Base-by-base conservation (phyloP, 768 basidiomycete genomes). In the Russula lepida region DNA sequence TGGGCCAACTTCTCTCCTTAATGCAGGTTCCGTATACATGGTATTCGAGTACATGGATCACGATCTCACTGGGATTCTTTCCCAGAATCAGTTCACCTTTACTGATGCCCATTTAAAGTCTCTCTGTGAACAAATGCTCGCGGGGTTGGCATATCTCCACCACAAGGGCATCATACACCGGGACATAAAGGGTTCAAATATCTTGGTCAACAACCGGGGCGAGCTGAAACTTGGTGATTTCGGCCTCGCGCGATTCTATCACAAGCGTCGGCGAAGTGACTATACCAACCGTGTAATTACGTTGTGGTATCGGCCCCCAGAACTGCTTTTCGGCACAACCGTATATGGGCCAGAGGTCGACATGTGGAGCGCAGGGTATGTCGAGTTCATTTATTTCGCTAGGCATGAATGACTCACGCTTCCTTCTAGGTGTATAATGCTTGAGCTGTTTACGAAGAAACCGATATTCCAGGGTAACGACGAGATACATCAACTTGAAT, bases 231-330 rank as follows among this genome's bases (percentile, higher is more conserved):
- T 99, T 19, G 97, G 83, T 9, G 97, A 99, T 74, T 99, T 99
- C 73, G 97, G 97, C 46, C 81, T 99, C 17, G 97, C 97, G 8
- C 82, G 97, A 54, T 92, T 98, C 71, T 99, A 95, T 74, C 88
- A 93, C 72, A 95, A 95, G 72, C 85, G 89, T 7, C 79, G 91
- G 50, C 81, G 82, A 56, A 87, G 85, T 58, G 97, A 99, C 70
- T 98, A 99, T 71, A 99, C 97, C n/a, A 99, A 99, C 72, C 83
- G 97, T 33, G 97, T 99, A 53, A 98, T 99, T 66, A 99, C 97
- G 0, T 81, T 97, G 52, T 98, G 97, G 97, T 99, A 99, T 73
- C 82, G 97, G 59, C 91, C 94, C 5, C 97, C 95, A 11, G 97
- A 99, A 69, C 78, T 99, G 23, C 75, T 99, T 43, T 86, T 98